Percentiles rank a stretch among this genome's conserved stretches.
phyloP scores from a whole-genome alignment of 1,139 yeast genomes.

The Scheffersomyces segobiensis region DNA sequence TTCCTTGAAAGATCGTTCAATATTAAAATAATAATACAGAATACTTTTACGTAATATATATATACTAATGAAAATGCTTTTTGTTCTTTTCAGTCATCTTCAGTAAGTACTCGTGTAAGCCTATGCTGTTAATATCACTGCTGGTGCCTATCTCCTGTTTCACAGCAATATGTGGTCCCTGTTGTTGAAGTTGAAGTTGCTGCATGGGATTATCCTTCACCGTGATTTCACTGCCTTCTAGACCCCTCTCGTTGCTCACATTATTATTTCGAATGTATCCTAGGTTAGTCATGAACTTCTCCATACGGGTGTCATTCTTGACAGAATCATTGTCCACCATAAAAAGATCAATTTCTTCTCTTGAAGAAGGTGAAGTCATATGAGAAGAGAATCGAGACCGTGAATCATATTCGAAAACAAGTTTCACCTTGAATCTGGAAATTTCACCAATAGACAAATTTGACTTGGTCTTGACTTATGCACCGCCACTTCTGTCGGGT shows the following conservation, averaged over 20 bases:
- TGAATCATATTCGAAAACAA: not conserved
- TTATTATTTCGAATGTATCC: constrained; percentile 8
- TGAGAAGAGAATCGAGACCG: not conserved
- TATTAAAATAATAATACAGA: not conserved
- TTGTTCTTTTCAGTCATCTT: not conserved
- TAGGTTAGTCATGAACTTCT: constrained; percentile 13
- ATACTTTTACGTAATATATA: not conserved
- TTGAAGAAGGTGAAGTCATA: constrained; percentile 1
- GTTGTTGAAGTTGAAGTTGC: not conserved
- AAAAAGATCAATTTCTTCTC: constrained; percentile 11
- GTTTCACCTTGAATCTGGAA: not conserved
- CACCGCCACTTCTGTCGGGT: not conserved
- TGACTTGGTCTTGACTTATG: not conserved
- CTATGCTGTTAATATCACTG: constrained; percentile 6
- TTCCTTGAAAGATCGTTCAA: not conserved
- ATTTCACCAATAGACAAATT: not conserved
- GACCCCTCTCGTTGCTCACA: not conserved
- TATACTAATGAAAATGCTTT: not conserved
- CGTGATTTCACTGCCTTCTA: not conserved
- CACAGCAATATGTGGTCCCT: not conserved
- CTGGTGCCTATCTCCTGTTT: not conserved
- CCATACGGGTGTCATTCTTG: constrained; percentile 10
- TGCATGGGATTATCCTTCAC: not conserved
- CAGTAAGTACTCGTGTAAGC: constrained; percentile 8
- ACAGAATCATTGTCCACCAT: constrained; percentile 13